Evolutionary conservation across 2,329 filamentous ascomycete genomes (phyloP), one percentile per base, ranked within the genome.

Genomic region (Cadophora sp.): DNA sequence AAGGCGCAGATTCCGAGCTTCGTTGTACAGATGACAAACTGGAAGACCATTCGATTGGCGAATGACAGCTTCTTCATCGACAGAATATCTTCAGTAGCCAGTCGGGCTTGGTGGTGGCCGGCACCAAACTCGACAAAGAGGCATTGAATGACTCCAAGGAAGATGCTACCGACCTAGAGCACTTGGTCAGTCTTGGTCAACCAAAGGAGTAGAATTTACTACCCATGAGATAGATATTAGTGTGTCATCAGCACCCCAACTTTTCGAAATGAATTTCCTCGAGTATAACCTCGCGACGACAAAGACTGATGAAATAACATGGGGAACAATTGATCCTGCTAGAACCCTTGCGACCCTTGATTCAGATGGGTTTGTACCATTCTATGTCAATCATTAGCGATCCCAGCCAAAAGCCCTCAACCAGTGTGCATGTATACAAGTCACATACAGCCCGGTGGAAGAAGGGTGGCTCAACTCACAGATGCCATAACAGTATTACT

Each of bases 151-250:
- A 65, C 60, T 16, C 66, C 62, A 8, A 71, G 33, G 7, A 41
- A 58, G 6, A 72, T 30, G 43, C 61, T 62, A 11, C 30, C 47
- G 50, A 66, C 33, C 66, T 59, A 22, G 16, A 22, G 16, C 39
- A 43, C 6, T 36, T 39, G 22, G 33, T 62, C 30, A 33, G 43
- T 33, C 11, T 27, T 13, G 20, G 6, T 20, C 5, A 2, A 24
- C 20, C 14, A 6, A 16, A 20, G 24, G 4, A 4, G 16, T n/a
- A 8, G 22, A 20, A 14, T 4, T 7, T 20, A 56, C 3, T 50
- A 71, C 70, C 67, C 67, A 72, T 50, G 70, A 61, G 22, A 66
- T 60, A n/a, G 62, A 30, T 50, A 71, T 68, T 36, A 66, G 61
- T 5, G 63, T 66, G 36, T 72, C 70, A 64, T 72, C 70, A 16